Evolutionary conservation across 1,284 basidiomycete species (phyloP), one percentile per base, ranked within the genome.

Genomic region (Prillingera fragicola): DNA sequence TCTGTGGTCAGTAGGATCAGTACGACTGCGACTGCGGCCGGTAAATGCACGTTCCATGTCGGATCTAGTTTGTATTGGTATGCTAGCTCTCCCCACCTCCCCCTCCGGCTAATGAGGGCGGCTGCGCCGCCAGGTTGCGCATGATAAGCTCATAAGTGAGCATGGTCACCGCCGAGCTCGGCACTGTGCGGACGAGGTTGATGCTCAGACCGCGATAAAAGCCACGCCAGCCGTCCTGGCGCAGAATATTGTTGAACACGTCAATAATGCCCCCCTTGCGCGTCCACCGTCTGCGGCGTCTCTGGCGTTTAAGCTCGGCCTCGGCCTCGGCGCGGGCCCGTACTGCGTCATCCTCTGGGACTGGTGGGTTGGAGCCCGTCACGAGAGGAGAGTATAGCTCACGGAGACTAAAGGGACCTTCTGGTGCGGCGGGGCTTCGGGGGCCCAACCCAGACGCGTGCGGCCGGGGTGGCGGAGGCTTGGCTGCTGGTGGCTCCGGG

Each of bases 151-250:
- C 73, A 58, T 75, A 75, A 86, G 90, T 88, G 65, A 95, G 73
- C 79, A 95, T 85, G 24, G 91, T 95, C 53, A 95, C 85, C 2
- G 89, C 90, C 59, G 85, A 88, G 65, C 88, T 90, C 14, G 91
- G 91, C 48, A 96, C 90, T 2, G 91, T 95, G 50, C 92, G 77
- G 33, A 94, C 73, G 23, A 95, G 77, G 72, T 95, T 95, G 55
- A 95, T 81, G 27, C 85, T 87, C 45, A 96, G 70, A 6, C 92
- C 92, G 54, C 84, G 83, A 72, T 96, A 95, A 42, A 95, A 77
- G 21, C 85, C 86, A 33, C 76, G 77, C 82, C 87, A 87, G 10
- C 90, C 89, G 63, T 92, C 87, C 57, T 85, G 82, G 33, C 70
- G 65, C 43, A 90, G 72, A 52, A 96, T 84, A 55, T 79, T 80